phyloP scores from a whole-genome alignment of 2,329 filamentous ascomycete species.

The Plenodomus lindquistii region DNA sequence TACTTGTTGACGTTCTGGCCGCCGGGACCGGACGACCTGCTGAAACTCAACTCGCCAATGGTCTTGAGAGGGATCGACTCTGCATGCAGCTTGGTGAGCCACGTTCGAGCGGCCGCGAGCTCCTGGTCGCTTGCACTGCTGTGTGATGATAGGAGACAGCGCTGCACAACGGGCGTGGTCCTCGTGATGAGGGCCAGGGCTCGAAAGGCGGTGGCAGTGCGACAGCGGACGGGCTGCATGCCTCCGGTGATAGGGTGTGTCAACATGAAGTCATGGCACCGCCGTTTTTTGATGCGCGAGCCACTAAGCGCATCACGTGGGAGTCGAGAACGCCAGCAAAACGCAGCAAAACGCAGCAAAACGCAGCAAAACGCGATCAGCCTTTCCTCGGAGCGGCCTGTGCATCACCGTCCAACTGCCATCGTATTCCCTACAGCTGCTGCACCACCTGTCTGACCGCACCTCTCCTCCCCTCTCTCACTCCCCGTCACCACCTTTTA shows the following conservation, averaged over 20 bases:
- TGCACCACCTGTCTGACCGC: slow-evolving; percentile 16
- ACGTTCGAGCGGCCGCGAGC: slow-evolving; percentile 55
- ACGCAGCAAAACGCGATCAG: slow-evolving; percentile 12
- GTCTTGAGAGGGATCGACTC: slow-evolving; percentile 57
- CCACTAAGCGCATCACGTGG: slow-evolving; percentile 11
- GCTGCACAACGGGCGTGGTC: slow-evolving; percentile 9
- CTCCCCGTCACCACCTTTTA: slow-evolving; percentile 16
- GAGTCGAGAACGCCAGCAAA: slow-evolving; percentile 5
- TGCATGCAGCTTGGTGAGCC: slow-evolving; percentile 59
- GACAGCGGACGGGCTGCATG: slow-evolving; percentile 5
- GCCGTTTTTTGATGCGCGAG: slow-evolving; percentile 8
- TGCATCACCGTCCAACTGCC: slow-evolving; percentile 9
- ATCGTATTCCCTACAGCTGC: slow-evolving; percentile 21
- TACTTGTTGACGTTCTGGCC: slow-evolving; percentile 73
- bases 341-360: no score
- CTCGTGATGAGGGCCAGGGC: slow-evolving; percentile 8
- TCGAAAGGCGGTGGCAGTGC: slow-evolving; percentile 1
- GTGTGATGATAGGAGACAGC: slow-evolving; percentile 9
- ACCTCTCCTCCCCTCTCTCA: slow-evolving; percentile 2
- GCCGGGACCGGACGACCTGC: slow-evolving; percentile 66
- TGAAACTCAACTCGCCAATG: slow-evolving; percentile 64
- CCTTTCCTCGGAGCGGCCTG: slow-evolving; percentile 11
- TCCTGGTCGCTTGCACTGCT: slow-evolving; percentile 30
- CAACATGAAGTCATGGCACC: slow-evolving; percentile 14
- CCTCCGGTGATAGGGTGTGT: slow-evolving; percentile 7